Conservation (phyloP, 2,329 filamentous ascomycete species). For the Penicillium janthinellum region DNA sequence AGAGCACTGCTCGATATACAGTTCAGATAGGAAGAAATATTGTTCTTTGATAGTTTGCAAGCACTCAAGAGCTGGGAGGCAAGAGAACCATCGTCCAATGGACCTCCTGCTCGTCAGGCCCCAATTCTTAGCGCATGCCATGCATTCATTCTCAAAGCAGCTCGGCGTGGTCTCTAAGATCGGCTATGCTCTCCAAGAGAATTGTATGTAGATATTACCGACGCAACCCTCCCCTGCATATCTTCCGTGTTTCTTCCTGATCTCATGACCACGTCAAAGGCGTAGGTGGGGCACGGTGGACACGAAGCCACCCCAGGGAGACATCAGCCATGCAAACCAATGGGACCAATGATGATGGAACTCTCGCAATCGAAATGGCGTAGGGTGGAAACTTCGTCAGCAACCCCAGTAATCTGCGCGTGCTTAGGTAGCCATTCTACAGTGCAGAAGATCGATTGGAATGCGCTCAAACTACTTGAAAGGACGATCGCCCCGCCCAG, state of each 20-base stretch:
- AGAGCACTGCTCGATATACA: no score
- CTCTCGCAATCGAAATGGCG: conserved; percentile 1
- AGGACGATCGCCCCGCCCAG: no score
- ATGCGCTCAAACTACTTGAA: no score
- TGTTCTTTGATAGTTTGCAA: no score
- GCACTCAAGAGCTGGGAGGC: no score
- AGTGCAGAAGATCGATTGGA: conserved; percentile 4
- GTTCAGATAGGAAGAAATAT: no score
- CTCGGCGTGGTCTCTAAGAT: background rate
- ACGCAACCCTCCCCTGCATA: conserved; percentile 16
- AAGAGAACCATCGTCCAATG: no score
- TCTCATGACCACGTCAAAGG: conserved; percentile 13
- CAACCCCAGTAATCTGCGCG: background rate
- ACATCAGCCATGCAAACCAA: background rate
- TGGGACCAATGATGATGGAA: background rate
- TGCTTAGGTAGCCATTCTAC: background rate
- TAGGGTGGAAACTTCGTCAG: conserved; percentile 6
- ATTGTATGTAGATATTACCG: background rate
- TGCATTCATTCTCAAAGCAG: background rate
- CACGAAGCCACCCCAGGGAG: conserved; percentile 3
- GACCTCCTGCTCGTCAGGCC: no score
- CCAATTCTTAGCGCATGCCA: conserved; percentile 10
- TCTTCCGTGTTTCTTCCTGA: conserved; percentile 21
- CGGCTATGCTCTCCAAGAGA: background rate
- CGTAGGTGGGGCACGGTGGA: conserved; percentile 12